Base-by-base conservation (phyloP, 352 stramenopile species). In the Globisporangium canariense region DNA sequence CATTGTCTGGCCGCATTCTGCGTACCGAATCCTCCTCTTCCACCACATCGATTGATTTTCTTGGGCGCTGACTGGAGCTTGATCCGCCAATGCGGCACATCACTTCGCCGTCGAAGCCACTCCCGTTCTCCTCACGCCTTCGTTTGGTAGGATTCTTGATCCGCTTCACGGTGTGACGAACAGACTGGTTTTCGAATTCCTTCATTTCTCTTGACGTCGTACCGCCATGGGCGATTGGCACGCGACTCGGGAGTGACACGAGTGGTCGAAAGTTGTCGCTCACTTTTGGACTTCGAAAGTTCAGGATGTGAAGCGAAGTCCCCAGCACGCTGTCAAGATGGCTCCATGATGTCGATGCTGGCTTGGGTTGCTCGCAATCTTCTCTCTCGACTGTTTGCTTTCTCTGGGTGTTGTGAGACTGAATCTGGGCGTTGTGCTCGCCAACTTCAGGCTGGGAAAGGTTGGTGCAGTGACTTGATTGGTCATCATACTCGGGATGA, bases 221-320 rank as follows among this genome's bases (percentile, higher is more conserved):
- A 36, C 32, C 46, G 28, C 64, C 28, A 3, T 57, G 55, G 54
- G 46, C 40, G 14, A 32, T 18, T 16, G 55, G 20, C 8, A 69
- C 63, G 7, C 40, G 40, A 8, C 43, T 32, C 13, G 58, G 22
- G n/a, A 60, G 53, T 9, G 75, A 73, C 11, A 81, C 66, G 7
- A 91, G 64, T 14, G 84, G 78, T 20, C 72, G 76, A 51, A 91
- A 91, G 40, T 89, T 89, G 47, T 93, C 84, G 65, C 82, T 91
- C 30, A 93, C 81, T 64, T 93, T 93, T 2, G 84, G 82, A 51
- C 84, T 93, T 36, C 76, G 70, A 51, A 93, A 93, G 58, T 91
- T 86, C 4, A 91, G 70, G 55, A 93, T 91, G 56, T 93, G 84
- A 6, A 79, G 58, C 1, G 82, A 90, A 2, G 75, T 75, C 0